Conservation (phyloP, 768 basidiomycete genomes). For the Postia placenta region DNA sequence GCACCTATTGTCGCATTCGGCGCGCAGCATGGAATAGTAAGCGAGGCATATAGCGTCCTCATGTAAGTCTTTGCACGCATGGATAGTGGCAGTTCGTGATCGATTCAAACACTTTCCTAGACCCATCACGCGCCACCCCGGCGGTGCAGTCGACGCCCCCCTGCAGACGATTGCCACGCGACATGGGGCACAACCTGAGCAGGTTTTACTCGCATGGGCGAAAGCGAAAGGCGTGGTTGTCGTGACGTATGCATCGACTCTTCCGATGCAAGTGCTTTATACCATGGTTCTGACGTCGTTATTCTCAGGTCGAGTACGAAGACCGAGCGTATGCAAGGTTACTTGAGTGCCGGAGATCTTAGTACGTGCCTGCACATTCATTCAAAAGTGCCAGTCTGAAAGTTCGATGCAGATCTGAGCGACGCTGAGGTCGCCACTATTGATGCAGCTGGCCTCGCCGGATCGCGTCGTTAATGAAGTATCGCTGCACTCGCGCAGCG, state of each 20-base stretch:
- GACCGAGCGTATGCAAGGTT: slow-evolving; percentile 58
- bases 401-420: slow-evolving; percentile 37
- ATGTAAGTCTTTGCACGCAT: slow-evolving; percentile 32
- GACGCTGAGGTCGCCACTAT: slow-evolving; percentile 44
- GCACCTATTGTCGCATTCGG: slow-evolving; percentile 53
- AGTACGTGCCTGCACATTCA: slow-evolving; percentile 30
- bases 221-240: slow-evolving; percentile 62
- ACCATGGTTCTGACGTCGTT: not conserved
- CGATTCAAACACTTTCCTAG: no score
- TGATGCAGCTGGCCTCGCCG: slow-evolving; percentile 49
- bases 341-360: slow-evolving; percentile 62
- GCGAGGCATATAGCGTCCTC: slow-evolving; percentile 69
- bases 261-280: not conserved
- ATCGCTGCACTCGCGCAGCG: no score
- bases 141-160: slow-evolving; percentile 60
- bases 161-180: slow-evolving; percentile 46
- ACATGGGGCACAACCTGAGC: slow-evolving; percentile 50
- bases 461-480: slow-evolving; percentile 19
- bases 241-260: slow-evolving; percentile 44
- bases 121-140: slow-evolving; percentile 52
- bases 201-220: slow-evolving; percentile 68
- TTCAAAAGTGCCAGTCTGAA: not conserved
- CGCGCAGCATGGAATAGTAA: slow-evolving; percentile 50
- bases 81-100: not conserved
- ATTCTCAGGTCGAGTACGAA: slow-evolving; percentile 55